These are phyloP conservation scores for Fraxinus cuspidata DNA, from an alignment of 257 asterid species.

Conservation along the genomic window DNA sequence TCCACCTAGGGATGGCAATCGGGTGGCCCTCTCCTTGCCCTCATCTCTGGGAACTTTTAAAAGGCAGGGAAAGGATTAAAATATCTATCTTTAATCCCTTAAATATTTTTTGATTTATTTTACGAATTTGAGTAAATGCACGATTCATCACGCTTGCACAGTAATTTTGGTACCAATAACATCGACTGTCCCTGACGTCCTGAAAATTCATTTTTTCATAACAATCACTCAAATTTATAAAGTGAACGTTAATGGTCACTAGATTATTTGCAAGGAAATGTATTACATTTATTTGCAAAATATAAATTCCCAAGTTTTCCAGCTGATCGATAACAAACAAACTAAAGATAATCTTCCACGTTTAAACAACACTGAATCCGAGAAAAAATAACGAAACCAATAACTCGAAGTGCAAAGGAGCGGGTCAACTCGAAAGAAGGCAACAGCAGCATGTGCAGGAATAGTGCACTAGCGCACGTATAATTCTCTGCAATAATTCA, in stretches of 20 bases:
- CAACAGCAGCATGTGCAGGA: not conserved
- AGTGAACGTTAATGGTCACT: not conserved
- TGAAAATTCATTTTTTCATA: not conserved
- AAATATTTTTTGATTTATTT: no score
- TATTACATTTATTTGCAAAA: not conserved
- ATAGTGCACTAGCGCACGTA: not conserved
- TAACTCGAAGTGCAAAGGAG: not conserved
- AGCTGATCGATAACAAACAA: not conserved
- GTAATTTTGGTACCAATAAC: not conserved
- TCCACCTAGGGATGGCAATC: no score
- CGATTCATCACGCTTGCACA: not conserved
- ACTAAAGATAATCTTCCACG: not conserved
- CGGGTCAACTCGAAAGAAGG: not conserved
- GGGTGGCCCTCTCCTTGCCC: no score
- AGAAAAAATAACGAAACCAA: not conserved
- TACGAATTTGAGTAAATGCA: not conserved
- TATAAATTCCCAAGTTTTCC: not conserved
- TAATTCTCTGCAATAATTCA: slow-evolving; percentile 21
- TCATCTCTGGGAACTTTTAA: no score
- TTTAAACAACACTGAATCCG: not conserved
- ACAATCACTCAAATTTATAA: not conserved
- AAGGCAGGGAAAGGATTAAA: no score
- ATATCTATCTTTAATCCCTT: no score
- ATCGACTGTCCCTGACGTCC: not conserved
- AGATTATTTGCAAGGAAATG: not conserved